phyloP scores from a whole-genome alignment of 257 asterid genomes.

The Solanum pinnatisectum region DNA sequence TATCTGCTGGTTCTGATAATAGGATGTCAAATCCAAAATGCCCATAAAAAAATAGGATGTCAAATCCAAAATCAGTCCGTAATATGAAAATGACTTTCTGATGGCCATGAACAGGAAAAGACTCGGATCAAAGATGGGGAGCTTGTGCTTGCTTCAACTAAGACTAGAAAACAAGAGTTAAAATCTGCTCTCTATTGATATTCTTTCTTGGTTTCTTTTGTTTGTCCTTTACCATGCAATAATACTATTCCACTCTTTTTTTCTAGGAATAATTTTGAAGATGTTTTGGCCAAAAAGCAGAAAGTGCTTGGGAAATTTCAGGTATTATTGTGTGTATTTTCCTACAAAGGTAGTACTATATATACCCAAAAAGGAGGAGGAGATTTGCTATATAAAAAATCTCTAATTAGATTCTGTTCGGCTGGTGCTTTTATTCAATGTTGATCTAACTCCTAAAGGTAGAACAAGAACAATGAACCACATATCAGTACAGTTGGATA shows the following conservation, averaged over 20 bases:
- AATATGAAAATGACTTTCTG: neutral
- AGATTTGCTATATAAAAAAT: neutral
- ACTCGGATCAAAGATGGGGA: conserved; percentile 8
- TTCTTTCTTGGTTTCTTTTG: neutral
- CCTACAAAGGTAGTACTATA: neutral
- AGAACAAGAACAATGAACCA: neutral
- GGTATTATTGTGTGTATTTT: conserved; percentile 9
- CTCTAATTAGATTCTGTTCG: neutral
- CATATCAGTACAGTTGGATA: neutral
- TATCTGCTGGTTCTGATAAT: neutral
- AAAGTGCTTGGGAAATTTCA: conserved; percentile 11
- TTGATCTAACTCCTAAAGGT: neutral
- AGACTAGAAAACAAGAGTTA: conserved; percentile 11
- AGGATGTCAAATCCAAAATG: neutral
- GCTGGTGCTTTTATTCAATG: neutral
- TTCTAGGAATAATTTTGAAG: conserved; percentile 9
- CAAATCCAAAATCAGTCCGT: neutral
- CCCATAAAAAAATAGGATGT: neutral
- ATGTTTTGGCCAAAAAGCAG: neutral
- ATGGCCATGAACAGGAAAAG: conserved; percentile 3
- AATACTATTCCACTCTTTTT: neutral
- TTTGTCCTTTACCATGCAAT: neutral
- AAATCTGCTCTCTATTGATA: neutral
- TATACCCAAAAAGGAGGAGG: neutral
- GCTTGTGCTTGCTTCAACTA: conserved; percentile 7